A percentile compares a stretch with the other conserved stretches of the same genome.
Evolutionary conservation across 1,284 basidiomycete species (phyloP).

Genomic region (Mycena sp.): DNA sequence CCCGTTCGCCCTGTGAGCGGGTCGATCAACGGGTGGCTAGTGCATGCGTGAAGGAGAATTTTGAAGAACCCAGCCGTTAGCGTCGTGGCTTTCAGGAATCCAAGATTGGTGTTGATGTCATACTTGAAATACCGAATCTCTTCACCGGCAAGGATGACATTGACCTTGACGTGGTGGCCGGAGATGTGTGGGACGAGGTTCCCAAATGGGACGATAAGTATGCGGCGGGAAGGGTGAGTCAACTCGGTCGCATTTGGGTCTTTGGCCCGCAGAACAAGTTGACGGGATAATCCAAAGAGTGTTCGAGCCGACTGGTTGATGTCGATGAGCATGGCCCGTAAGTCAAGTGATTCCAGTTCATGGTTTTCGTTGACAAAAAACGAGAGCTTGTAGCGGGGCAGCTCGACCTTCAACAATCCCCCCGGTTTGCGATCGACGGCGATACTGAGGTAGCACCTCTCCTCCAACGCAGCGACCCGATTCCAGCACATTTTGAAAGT

Average conservation of each 20-base stretch:
- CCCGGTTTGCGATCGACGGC: conserved; percentile 8
- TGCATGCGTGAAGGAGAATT: conserved; percentile 59
- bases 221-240: conserved; percentile 10
- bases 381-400: conserved; percentile 21
- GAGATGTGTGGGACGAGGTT: neutral
- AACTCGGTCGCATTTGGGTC: conserved; percentile 6
- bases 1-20: conserved; percentile 58
- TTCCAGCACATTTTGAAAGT: conserved; percentile 17
- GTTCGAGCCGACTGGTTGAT: conserved; percentile 13
- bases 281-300: conserved; percentile 12
- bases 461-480: conserved; percentile 22
- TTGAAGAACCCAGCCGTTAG: conserved; percentile 48
- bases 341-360: conserved; percentile 11
- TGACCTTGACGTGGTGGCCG: conserved; percentile 18
- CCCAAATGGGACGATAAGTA: conserved; percentile 8
- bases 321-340: conserved; percentile 11
- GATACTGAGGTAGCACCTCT: conserved; percentile 13
- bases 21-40: conserved; percentile 55
- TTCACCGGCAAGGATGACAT: conserved; percentile 39
- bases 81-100: conserved; percentile 48
- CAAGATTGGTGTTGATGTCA: conserved; percentile 51
- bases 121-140: conserved; percentile 49
- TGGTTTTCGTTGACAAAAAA: conserved; percentile 18
- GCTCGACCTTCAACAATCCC: neutral
- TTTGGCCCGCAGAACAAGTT: conserved; percentile 20